phyloP scores from a whole-genome alignment of 2,329 filamentous ascomycete genomes.

The Fusarium sp. region DNA sequence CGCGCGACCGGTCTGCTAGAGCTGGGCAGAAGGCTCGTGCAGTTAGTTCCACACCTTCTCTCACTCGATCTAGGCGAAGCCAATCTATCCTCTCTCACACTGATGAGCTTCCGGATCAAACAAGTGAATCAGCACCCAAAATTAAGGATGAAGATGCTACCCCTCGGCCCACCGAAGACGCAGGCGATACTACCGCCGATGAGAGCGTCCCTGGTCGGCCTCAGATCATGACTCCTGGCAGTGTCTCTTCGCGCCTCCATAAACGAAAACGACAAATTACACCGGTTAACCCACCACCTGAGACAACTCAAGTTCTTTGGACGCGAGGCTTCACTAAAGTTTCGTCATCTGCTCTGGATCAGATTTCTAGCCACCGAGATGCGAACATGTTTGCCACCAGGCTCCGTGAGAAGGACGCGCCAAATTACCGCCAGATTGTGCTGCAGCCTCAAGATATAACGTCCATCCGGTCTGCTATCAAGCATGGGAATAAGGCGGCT shows the following conservation, averaged over 20 bases:
- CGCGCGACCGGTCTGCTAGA: constrained; percentile 50
- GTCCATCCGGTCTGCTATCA: constrained; percentile 78
- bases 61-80: constrained; percentile 51
- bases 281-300: constrained; percentile 57
- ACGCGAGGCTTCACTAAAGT: constrained; percentile 80
- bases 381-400: constrained; percentile 83
- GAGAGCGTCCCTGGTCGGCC: constrained; percentile 58
- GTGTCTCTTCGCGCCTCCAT: constrained; percentile 50
- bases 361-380: constrained; percentile 79
- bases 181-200: constrained; percentile 64
- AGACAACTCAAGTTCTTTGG: constrained; percentile 76
- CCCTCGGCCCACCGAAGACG: constrained; percentile 63
- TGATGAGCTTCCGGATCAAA: constrained; percentile 59
- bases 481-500: constrained; percentile 74
- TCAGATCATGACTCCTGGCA: constrained; percentile 49
- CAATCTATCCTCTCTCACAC: constrained; percentile 58
- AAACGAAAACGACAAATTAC: constrained; percentile 69
- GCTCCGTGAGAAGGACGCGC: constrained; percentile 78
- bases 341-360: constrained; percentile 76
- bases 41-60: constrained; percentile 49
- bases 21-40: constrained; percentile 48
- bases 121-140: constrained; percentile 48
- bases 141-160: constrained; percentile 70
- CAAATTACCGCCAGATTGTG: constrained; percentile 78
- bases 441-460: constrained; percentile 81